Evolutionary conservation across 2,329 filamentous ascomycete genomes (phyloP).

Genomic region (Fusarium solani-melongenae): DNA sequence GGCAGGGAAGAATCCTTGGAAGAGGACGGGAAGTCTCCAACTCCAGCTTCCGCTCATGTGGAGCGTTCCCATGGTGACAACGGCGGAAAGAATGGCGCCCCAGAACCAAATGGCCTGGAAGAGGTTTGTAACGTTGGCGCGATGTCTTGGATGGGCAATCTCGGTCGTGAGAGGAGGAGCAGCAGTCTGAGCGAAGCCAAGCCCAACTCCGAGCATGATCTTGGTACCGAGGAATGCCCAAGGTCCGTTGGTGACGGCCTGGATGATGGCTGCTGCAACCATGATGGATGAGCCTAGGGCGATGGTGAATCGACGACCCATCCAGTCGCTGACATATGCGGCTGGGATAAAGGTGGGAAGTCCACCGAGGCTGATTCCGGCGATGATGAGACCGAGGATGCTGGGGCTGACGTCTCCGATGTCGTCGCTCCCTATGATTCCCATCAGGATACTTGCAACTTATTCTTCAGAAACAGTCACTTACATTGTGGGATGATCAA

Average conservation of each 20-base stretch:
- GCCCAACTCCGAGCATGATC: constrained; percentile 28
- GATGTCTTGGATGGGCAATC: constrained; percentile 29
- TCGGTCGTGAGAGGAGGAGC: constrained; percentile 25
- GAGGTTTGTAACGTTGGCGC: constrained; percentile 29
- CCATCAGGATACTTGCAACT: background rate
- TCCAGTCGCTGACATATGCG: constrained; percentile 25
- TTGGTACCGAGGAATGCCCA: constrained; percentile 23
- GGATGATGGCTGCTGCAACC: constrained; percentile 15
- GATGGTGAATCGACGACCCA: constrained; percentile 28
- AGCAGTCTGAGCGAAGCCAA: constrained; percentile 26
- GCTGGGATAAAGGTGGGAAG: constrained; percentile 27
- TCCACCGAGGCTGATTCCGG: constrained; percentile 32
- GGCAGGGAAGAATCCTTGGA: constrained; percentile 16
- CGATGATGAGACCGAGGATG: constrained; percentile 30
- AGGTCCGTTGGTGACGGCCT: constrained; percentile 2
- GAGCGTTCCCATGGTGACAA: constrained; percentile 23
- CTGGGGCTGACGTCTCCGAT: constrained; percentile 24
- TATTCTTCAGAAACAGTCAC: background rate
- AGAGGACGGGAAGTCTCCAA: constrained; percentile 25
- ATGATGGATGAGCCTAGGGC: constrained; percentile 22
- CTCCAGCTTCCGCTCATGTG: constrained; percentile 25
- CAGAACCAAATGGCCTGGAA: constrained; percentile 33
- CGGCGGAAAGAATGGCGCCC: constrained; percentile 24
- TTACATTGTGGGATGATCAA: constrained; percentile 9
- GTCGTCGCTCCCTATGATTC: constrained; percentile 8